Evolutionary conservation across 805 yeast species (phyloP).

Genomic region (Ogataea zsoltii): DNA sequence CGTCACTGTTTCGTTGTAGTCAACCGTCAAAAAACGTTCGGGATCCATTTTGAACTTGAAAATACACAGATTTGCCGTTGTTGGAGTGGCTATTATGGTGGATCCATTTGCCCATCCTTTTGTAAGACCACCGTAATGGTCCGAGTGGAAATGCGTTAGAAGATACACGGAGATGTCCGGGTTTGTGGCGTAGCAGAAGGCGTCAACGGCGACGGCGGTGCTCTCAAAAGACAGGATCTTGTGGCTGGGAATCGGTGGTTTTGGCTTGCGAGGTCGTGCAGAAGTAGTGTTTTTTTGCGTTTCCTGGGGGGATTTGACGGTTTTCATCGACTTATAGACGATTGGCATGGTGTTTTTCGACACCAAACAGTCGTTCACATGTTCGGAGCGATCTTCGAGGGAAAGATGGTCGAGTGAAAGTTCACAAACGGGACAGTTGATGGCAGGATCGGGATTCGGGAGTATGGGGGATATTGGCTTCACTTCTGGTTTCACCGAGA

Average conservation of each 20-base stretch:
- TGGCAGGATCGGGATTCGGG: conserved; percentile 5
- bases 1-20: conserved; percentile 38
- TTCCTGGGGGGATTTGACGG: background rate
- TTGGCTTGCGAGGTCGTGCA: conserved; percentile 24
- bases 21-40: conserved; percentile 40
- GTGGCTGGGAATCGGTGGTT: conserved; percentile 50
- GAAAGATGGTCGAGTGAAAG: conserved; percentile 39
- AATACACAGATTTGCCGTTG: conserved; percentile 61
- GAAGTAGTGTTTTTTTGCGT: conserved; percentile 9
- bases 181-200: conserved; percentile 54
- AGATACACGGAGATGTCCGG: conserved; percentile 53
- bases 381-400: conserved; percentile 47
- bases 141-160: conserved; percentile 86
- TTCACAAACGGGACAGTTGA: conserved; percentile 55
- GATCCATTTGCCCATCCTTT: conserved; percentile 72
- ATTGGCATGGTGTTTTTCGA: conserved; percentile 22
- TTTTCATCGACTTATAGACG: conserved; percentile 25
- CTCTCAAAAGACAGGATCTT: conserved; percentile 50
- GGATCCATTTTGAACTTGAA: conserved; percentile 56
- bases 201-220: conserved; percentile 58
- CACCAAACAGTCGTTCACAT: conserved; percentile 56
- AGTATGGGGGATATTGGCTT: background rate
- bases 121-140: conserved; percentile 86
- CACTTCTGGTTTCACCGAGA: conserved; percentile 1
- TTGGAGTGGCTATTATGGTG: conserved; percentile 66